These are phyloP conservation scores for Moesziomyces globuligerus DNA, from an alignment of 1,284 basidiomycete species.

Conservation along the genomic window DNA sequence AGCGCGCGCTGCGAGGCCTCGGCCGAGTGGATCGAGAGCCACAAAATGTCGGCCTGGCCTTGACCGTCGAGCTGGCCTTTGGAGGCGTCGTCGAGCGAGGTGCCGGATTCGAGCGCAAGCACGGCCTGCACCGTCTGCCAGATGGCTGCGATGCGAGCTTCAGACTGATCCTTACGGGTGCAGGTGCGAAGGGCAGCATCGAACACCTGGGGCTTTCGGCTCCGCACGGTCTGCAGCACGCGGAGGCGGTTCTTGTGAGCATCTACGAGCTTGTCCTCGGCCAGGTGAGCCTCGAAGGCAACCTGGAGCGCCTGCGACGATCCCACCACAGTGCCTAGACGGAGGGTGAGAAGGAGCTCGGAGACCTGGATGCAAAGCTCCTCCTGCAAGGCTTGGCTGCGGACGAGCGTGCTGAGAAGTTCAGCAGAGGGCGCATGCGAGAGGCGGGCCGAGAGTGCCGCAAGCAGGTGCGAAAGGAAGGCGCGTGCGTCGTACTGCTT, in stretches of 20 bases:
- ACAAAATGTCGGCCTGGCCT: conserved; percentile 42
- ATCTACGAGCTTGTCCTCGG: conserved; percentile 9
- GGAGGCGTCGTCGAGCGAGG: conserved; percentile 26
- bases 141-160: conserved; percentile 29
- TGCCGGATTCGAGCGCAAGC: conserved; percentile 45
- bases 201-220: conserved; percentile 42
- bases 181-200: conserved; percentile 46
- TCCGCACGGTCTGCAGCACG: conserved; percentile 45
- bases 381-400: conserved; percentile 24
- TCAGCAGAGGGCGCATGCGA: conserved; percentile 24
- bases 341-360: conserved; percentile 39
- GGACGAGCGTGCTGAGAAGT: conserved; percentile 37
- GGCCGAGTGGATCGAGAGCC: conserved; percentile 59
- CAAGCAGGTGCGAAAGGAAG: conserved; percentile 47
- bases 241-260: conserved; percentile 44
- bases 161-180: conserved; percentile 30
- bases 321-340: conserved; percentile 13
- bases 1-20: conserved; percentile 48
- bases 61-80: conserved; percentile 14
- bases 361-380: conserved; percentile 19
- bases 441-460: conserved; percentile 34
- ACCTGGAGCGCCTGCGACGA: conserved; percentile 25
- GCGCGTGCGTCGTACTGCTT: conserved; percentile 42
- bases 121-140: conserved; percentile 53
- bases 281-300: conserved; percentile 30